Evolutionary conservation across 306 rosid species (phyloP), one percentile per base, ranked within the genome.

Genomic region (Fragaria nilgerrensis): DNA sequence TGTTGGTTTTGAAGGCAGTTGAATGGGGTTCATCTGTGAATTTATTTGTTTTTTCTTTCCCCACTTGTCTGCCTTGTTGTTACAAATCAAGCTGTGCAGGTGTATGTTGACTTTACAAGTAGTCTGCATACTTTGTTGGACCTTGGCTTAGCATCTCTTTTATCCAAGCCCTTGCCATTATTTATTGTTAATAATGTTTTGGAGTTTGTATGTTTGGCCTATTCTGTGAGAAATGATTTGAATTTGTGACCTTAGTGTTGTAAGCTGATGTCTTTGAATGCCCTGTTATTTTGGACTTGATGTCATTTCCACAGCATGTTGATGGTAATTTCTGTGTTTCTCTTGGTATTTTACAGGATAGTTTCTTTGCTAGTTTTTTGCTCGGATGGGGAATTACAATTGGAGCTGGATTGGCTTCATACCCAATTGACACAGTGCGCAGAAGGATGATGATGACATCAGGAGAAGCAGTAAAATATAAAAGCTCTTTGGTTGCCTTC

Each of bases 371-470:
- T 48, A 93, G 98, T 82, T 93, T 93, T 86, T 75, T 91, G 68
- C 82, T 93, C 82, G 98, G 96, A 78, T 91, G 96, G 96, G 94
- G 85, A 17, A 91, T 93, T 80, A 93, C 96, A 5, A 91, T 93
- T 48, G 93, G 96, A 76, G 96, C 98, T 52, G 93, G 95, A 68
- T 81, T 93, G 85, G 95, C 96, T 55, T 88, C 96, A 68, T 93
- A 93, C 84, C 98, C 98, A 17, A 78, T 88, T 19, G 98, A 93
- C 64, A 93, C 96, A 14, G 90, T 93, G 62, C 94, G 98, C 43
- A 90, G 96, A 90, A 89, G 98, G 76, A 93, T 90, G 98, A 93
- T 93, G 98, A 93, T 90, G 96, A 93, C 98, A 56, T 93, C 98
- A n/a, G 98, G 98, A 41, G 98, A 93, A 88, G 96, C 94, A 61